Evolutionary conservation across 306 rosid genomes (phyloP).

Genomic region (Dryas alaskensis): DNA sequence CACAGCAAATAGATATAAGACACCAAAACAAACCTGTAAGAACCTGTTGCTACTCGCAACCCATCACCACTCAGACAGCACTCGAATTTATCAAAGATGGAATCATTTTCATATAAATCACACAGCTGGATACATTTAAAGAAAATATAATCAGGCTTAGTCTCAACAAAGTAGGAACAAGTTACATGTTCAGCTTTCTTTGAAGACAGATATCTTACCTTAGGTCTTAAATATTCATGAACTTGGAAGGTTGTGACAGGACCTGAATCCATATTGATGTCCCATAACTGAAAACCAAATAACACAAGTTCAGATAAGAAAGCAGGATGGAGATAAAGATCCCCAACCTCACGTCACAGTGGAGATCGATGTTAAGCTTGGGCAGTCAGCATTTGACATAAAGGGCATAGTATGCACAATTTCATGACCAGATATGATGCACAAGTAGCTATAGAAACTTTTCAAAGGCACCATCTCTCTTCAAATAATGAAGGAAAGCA

Average conservation of each 20-base stretch:
- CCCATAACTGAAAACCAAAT: conserved; percentile 82
- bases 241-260: conserved; percentile 93
- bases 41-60: conserved; percentile 83
- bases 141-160: conserved; percentile 19
- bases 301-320: conserved; percentile 4
- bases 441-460: background rate
- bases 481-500: conserved; percentile 1
- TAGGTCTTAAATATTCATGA: conserved; percentile 94
- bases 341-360: background rate
- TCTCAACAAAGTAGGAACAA: conserved; percentile 20
- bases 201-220: conserved; percentile 55
- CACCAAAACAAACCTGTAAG: conserved; percentile 67
- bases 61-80: conserved; percentile 97
- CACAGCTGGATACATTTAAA: conserved; percentile 63
- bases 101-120: conserved; percentile 95
- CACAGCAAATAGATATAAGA: conserved; percentile 12
- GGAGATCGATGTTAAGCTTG: background rate
- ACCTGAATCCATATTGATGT: conserved; percentile 98
- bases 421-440: background rate
- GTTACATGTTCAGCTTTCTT: conserved; percentile 18
- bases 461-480: background rate
- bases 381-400: background rate
- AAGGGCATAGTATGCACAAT: background rate
- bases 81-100: conserved; percentile 95
- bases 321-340: background rate